A percentile compares a stretch with the other conserved stretches of the same genome.
Evolutionary conservation across 2,329 filamentous ascomycete genomes (phyloP).

Genomic region (Pseudocercospora fijiensis): DNA sequence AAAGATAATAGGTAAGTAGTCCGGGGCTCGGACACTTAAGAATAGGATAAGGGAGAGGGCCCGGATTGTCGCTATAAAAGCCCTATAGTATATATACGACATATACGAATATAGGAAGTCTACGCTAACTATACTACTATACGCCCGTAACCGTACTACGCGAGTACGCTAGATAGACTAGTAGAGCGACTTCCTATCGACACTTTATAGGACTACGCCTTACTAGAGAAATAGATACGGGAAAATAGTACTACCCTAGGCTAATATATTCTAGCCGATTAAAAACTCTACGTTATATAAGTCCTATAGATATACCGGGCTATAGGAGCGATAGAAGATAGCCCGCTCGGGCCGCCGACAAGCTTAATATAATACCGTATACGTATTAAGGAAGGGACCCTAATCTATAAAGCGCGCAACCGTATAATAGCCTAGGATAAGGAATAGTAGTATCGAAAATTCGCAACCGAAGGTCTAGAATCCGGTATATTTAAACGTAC

Average conservation of each 20-base stretch:
- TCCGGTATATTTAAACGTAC: neutral
- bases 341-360: neutral
- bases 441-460: slow-evolving; percentile 11
- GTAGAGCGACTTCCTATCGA: neutral
- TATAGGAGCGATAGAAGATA: neutral
- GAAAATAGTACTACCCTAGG: neutral
- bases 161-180: neutral
- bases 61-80: neutral
- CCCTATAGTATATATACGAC: neutral
- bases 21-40: neutral
- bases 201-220: neutral
- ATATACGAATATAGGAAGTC: neutral
- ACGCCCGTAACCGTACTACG: neutral
- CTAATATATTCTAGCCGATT: neutral
- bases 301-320: neutral
- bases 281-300: neutral
- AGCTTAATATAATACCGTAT: neutral
- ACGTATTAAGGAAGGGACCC: neutral
- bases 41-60: neutral
- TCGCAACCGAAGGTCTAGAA: neutral
- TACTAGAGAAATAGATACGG: neutral
- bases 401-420: slow-evolving; percentile 1
- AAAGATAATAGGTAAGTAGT: neutral
- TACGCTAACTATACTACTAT: neutral
- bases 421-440: neutral